Evolutionary conservation across 441 rosid species (phyloP).

Genomic region (Jatropha podagrica): DNA sequence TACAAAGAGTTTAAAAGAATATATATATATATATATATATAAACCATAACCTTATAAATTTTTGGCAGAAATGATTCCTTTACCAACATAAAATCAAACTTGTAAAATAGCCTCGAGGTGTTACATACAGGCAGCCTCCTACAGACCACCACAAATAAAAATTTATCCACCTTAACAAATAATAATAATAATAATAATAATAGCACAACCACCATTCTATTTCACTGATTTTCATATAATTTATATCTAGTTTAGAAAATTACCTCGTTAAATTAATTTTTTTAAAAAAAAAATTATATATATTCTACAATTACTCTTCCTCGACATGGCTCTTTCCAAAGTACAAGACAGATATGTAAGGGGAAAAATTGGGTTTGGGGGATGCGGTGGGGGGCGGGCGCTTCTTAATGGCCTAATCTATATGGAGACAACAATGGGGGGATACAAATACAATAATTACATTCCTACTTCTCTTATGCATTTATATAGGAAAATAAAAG

Average conservation of each 20-base stretch:
- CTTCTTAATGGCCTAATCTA: constrained; percentile 32
- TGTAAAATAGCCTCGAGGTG: too few species aligned
- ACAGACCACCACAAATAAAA: background rate
- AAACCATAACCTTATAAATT: too few species aligned
- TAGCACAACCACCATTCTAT: background rate
- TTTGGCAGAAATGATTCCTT: too few species aligned
- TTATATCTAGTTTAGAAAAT: constrained; percentile 9
- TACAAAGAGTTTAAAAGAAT: too few species aligned
- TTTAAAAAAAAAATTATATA: background rate
- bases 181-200: too few species aligned
- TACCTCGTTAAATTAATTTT: constrained; percentile 22
- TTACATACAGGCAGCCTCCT: too few species aligned
- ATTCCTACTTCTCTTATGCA: constrained; percentile 40
- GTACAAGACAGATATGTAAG: constrained; percentile 17
- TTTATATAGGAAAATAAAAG: constrained; percentile 11
- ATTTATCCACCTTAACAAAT: background rate
- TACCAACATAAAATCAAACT: too few species aligned
- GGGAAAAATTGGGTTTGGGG: constrained; percentile 23
- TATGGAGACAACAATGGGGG: constrained; percentile 47
- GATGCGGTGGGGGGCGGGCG: background rate
- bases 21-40: too few species aligned
- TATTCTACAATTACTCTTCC: constrained; percentile 39
- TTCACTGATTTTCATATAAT: background rate
- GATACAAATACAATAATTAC: constrained; percentile 46
- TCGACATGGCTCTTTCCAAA: constrained; percentile 20